Conservation (phyloP, 805 yeast genomes). For the Zygoascus bituminiphila region DNA sequence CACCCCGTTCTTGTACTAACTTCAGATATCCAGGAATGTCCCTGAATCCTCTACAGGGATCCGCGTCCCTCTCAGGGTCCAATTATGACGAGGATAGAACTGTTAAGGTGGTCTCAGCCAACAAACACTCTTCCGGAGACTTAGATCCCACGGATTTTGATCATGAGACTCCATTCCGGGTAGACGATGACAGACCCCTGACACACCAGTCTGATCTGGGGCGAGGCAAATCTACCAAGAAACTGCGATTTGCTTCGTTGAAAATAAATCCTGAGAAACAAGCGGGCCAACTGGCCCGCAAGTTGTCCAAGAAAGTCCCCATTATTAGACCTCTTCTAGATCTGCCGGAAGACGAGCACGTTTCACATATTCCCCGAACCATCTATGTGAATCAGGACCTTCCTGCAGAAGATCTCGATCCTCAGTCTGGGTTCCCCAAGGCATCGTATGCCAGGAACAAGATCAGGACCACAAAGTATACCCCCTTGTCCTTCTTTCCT, state of each 20-base stretch:
- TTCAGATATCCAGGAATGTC: not conserved
- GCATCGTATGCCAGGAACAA: constrained; percentile 76
- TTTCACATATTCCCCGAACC: constrained; percentile 25
- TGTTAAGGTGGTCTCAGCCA: not conserved
- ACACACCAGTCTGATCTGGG: not conserved
- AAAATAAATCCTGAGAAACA: not conserved
- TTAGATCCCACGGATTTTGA: not conserved
- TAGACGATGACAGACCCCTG: not conserved
- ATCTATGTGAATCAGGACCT: constrained; percentile 44
- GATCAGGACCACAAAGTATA: constrained; percentile 90
- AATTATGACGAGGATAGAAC: not conserved
- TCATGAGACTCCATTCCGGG: not conserved
- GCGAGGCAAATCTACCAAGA: constrained; percentile 2
- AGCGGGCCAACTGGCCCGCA: constrained; percentile 5
- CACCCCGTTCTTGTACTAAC: not conserved
- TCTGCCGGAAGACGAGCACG: constrained; percentile 5
- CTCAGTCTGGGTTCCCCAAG: constrained; percentile 53
- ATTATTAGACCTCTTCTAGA: constrained; percentile 14
- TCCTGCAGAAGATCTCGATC: constrained; percentile 41
- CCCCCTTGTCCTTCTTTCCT: constrained; percentile 82
- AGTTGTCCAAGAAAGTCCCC: constrained; percentile 15
- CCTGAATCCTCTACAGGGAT: not conserved
- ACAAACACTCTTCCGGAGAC: not conserved
- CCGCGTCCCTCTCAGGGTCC: not conserved
- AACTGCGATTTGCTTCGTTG: constrained; percentile 7